Evolutionary conservation across 2,329 filamentous ascomycete species (phyloP).

Genomic region (Colletotrichum shisoi): DNA sequence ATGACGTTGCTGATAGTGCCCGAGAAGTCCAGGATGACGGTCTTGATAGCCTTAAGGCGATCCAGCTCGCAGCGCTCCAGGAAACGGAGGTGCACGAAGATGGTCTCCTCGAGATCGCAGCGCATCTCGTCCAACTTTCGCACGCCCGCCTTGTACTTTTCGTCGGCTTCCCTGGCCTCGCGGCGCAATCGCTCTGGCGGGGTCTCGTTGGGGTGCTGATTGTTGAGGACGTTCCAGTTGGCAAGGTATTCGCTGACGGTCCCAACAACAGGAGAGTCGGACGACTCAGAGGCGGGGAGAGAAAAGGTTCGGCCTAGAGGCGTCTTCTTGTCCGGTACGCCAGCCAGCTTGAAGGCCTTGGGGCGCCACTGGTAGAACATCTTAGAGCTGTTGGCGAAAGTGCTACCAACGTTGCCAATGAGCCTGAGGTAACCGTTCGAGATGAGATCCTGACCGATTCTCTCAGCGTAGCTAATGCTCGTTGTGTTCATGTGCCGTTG

Average conservation of each 20-base stretch:
- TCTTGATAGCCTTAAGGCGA: constrained; percentile 96
- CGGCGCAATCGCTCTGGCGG: constrained; percentile 83
- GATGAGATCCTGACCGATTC: constrained; percentile 92
- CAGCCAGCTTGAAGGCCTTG: constrained; percentile 86
- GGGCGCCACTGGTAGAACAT: constrained; percentile 98
- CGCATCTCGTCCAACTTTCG: constrained; percentile 87
- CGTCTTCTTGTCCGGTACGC: constrained; percentile 86
- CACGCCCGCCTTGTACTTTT: constrained; percentile 88
- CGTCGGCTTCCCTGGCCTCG: constrained; percentile 89
- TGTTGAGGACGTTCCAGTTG: constrained; percentile 93
- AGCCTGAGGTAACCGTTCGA: constrained; percentile 85
- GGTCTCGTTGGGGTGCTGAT: constrained; percentile 90
- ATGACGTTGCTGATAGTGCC: constrained; percentile 98
- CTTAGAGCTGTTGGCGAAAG: constrained; percentile 95
- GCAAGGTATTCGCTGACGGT: constrained; percentile 88
- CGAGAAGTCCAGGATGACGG: constrained; percentile 95
- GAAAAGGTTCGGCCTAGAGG: constrained; percentile 78
- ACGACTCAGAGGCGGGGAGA: constrained; percentile 62
- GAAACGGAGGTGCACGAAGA: constrained; percentile 90
- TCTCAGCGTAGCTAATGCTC: constrained; percentile 89
- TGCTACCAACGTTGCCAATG: constrained; percentile 92
- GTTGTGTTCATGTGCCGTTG: constrained; percentile 85
- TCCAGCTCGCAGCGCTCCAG: constrained; percentile 98
- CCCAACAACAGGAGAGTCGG: constrained; percentile 81
- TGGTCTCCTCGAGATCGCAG: constrained; percentile 94